A percentile compares a stretch with the other conserved stretches of the same genome.
Evolutionary conservation across 2,329 filamentous ascomycete genomes (phyloP).

Genomic region (Cytospora paraplurivora): DNA sequence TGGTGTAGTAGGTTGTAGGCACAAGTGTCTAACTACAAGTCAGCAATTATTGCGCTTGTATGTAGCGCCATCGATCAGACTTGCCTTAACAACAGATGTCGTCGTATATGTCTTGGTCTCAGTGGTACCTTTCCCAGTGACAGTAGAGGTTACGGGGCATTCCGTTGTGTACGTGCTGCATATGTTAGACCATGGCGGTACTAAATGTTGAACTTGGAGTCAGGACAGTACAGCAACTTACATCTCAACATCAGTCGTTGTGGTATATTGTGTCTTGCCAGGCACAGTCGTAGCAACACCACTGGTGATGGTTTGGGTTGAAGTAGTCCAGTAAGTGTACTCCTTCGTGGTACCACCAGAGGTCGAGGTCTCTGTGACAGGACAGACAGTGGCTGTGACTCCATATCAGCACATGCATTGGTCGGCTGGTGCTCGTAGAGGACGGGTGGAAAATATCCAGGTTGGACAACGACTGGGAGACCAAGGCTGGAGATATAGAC

Average conservation of each 20-base stretch:
- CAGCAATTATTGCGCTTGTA: slow-evolving; percentile 33
- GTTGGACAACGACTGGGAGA: not conserved
- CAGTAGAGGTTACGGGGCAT: slow-evolving; percentile 41
- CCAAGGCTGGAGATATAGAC: not conserved
- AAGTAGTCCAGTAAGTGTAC: slow-evolving; percentile 46
- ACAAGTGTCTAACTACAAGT: slow-evolving; percentile 35
- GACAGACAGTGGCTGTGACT: slow-evolving; percentile 49
- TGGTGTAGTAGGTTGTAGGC: slow-evolving; percentile 38
- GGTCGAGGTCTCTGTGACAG: slow-evolving; percentile 47
- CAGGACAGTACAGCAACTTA: not conserved
- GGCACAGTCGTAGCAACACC: slow-evolving; percentile 41
- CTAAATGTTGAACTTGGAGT: not conserved
- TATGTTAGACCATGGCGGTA: slow-evolving; percentile 26
- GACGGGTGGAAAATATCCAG: not conserved
- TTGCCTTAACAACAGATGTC: slow-evolving; percentile 44
- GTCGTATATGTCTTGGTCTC: slow-evolving; percentile 46
- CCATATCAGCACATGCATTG: slow-evolving; percentile 36
- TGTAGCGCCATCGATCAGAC: slow-evolving; percentile 29
- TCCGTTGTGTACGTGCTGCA: slow-evolving; percentile 43
- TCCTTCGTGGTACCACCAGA: slow-evolving; percentile 44
- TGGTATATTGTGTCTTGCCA: slow-evolving; percentile 38
- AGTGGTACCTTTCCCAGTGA: slow-evolving; percentile 41
- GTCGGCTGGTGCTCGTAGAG: not conserved
- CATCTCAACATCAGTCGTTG: slow-evolving; percentile 36
- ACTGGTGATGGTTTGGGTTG: slow-evolving; percentile 46